Base-by-base conservation (phyloP, 768 basidiomycete species). In the Mycena vulgaris region DNA sequence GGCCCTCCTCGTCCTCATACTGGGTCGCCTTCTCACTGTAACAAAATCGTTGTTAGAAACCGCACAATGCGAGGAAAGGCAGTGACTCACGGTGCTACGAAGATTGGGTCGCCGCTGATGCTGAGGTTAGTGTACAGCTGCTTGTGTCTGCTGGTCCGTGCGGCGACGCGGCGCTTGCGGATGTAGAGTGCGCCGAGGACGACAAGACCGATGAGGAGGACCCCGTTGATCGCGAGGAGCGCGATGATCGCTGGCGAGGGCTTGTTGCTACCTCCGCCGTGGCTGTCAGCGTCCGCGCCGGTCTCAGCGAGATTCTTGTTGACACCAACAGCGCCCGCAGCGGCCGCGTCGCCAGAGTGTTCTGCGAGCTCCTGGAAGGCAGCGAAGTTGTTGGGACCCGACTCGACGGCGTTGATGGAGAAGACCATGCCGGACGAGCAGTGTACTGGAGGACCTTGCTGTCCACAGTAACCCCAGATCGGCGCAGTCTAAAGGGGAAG, bases 381-480 rank as follows among this genome's bases (percentile, higher is more conserved):
- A 5, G 71, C 81, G 67, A 83, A 86, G 71, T 66, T 84, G 69
- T 85, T 81, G 9, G 70, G 70, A 2, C 71, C 66, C 2, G 56
- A 37, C 66, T 68, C 66, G 30, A 78, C 76, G 5, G 85, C 81
- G 76, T 86, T 88, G 65, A 80, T 80, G 16, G 84, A 73, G 75
- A 87, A 87, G 61, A 87, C 87, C 87, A 87, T 88, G 42, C 87
- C 86, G 31, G 77, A 62, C 1, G 77, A 78, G 74, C 87, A 87
- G 75, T 88, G 71, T 0, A 52, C 27, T 5, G 56, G 53, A 2
- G 65, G 86, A 40, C 74, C 78, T 5, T 69, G 45, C 65, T 86
- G 85, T 3, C 75, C 77, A 70, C 86, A 87, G 77, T 81, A 86
- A 9, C 79, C 82, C 86, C 84, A 86, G 72, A 87, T 73, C 2